Evolutionary conservation across 257 asterid genomes (phyloP), one percentile per base, ranked within the genome.

Genomic region (Rauvolfia tetraphylla): DNA sequence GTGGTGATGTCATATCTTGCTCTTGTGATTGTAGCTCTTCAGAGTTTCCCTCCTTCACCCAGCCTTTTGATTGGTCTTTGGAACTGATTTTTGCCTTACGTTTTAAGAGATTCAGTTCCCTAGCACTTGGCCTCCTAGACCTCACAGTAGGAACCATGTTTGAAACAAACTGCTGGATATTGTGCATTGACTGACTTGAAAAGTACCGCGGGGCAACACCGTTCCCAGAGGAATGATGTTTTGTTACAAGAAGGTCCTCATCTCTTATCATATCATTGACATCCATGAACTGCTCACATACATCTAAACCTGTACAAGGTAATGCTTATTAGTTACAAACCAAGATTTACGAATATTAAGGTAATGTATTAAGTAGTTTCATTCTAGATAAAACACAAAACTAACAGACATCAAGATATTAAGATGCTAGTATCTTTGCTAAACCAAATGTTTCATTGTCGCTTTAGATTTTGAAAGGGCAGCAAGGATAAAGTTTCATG

Each of bases 201-300:
- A 79, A 87, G 87, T 95, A 87, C 84, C 85, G 97, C 72, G 89
- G 79, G 29, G 86, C 84, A 80, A 79, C 83, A 39, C 94, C 96
- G 83, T 88, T 93, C 75, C 85, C 96, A 65, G 91, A 82, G 73
- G 87, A 80, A 80, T 83, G 83, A 79, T 73, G 65, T 83, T 89
- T 93, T 74, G 91, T 92, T 81, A 83, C 83, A 29, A 95, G 83
- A 73, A 95, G 97, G 81, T 95, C 99, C 76, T 95, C 99, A 41
- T 95, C 99, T 87, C 94, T 88, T 84, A 95, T 95, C 87, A 95
- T 86, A 58, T 95, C 99, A 84, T 81, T 90, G 73, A 95, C 97
- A 89, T 95, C 99, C 97, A 93, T 89, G 88, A 95, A 95, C 86
- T 93, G 97, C 89, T 93, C 99, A 63, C 97, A 93, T 80, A 95